These are phyloP conservation scores for Rhododendron kiyosumense DNA, from an alignment of 148 eudicot genomes.

Conservation along the genomic window DNA sequence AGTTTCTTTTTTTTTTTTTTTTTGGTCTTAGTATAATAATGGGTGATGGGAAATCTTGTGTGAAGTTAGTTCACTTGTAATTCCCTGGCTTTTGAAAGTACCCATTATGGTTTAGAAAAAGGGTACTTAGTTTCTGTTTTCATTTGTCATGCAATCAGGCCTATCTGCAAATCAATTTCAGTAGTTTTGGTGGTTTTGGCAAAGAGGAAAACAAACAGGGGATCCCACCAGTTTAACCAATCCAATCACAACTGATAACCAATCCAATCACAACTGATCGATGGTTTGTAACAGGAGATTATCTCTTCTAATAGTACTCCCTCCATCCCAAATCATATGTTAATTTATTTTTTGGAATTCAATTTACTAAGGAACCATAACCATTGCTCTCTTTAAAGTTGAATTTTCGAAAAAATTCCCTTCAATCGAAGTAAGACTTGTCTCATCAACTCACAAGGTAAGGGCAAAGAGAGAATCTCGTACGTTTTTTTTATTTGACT, in stretches of 20 bases:
- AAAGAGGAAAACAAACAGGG: not conserved
- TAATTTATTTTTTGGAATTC: not conserved
- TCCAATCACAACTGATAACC: not conserved
- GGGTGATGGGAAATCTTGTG: constrained; percentile 13
- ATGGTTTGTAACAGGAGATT: not conserved
- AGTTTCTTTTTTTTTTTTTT: not conserved
- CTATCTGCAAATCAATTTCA: not conserved
- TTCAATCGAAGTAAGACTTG: not conserved
- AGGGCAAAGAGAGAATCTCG: not conserved
- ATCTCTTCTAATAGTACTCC: not conserved
- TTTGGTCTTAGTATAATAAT: not conserved
- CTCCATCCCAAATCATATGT: not conserved
- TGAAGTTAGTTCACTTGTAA: constrained; percentile 9
- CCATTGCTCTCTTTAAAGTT: not conserved
- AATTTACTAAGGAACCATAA: not conserved
- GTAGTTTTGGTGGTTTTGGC: not conserved
- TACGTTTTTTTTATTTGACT: not conserved
- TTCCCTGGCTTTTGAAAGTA: constrained; percentile 13
- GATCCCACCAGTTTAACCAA: not conserved
- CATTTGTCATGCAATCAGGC: not conserved
- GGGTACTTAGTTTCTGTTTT: not conserved
- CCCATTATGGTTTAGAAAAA: not conserved
- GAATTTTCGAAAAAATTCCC: not conserved
- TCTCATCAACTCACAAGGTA: not conserved
- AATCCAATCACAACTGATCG: not conserved